Conservation (phyloP, 2,329 filamentous ascomycete genomes). For the Coniella vitis region DNA sequence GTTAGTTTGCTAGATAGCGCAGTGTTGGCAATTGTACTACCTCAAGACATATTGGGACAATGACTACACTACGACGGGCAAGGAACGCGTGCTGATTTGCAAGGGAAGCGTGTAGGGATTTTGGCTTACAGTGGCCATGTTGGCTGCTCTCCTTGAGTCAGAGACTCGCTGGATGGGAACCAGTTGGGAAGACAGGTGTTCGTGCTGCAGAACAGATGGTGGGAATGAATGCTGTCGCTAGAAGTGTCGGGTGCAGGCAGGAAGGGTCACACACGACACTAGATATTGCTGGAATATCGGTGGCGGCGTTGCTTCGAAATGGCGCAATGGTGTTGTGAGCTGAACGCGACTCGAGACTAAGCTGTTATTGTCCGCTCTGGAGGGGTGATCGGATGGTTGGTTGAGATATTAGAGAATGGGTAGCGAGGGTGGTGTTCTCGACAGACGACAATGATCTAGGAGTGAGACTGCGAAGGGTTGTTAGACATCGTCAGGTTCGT, state of each 20-base stretch:
- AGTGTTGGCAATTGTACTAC: not conserved
- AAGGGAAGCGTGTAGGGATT: conserved; percentile 14
- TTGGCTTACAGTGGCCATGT: conserved; percentile 34
- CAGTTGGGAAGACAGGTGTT: conserved; percentile 2
- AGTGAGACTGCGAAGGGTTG: conserved; percentile 2
- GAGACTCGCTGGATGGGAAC: not conserved
- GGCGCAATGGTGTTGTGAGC: too few species aligned
- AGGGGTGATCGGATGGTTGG: not conserved
- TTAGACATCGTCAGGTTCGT: conserved; percentile 14
- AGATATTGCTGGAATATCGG: too few species aligned
- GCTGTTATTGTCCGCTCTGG: too few species aligned
- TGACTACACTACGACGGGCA: not conserved
- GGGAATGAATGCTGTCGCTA: not conserved
- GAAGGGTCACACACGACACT: too few species aligned
- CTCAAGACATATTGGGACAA: not conserved
- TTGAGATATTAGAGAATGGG: not conserved
- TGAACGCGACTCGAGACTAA: not conserved
- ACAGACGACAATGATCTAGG: conserved; percentile 7
- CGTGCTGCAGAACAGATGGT: not conserved
- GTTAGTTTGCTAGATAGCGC: conserved; percentile 7
- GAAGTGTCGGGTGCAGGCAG: too few species aligned
- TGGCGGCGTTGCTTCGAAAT: too few species aligned
- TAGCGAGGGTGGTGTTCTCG: not conserved
- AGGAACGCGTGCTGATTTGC: not conserved
- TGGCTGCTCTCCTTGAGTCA: conserved; percentile 16